phyloP scores from a whole-genome alignment of 2,329 filamentous ascomycete species.

The Phoma sp. region DNA sequence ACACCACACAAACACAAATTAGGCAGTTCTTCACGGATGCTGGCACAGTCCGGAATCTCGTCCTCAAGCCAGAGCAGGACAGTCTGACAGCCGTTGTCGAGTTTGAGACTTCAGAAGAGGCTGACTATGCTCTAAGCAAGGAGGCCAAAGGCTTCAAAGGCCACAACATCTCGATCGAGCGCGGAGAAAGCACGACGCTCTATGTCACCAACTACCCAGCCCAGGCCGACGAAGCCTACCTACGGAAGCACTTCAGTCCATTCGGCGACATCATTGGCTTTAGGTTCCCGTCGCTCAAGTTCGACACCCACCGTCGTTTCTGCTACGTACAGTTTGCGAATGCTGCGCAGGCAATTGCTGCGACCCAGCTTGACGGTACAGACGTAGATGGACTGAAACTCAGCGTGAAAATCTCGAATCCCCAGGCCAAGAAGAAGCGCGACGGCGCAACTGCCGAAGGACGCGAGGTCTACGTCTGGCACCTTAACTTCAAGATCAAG shows the following conservation, averaged over 20 bases:
- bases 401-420: conserved; percentile 83
- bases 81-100: conserved; percentile 80
- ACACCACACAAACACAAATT: conserved; percentile 73
- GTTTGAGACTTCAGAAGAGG: conserved; percentile 81
- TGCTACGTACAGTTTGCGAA: conserved; percentile 92
- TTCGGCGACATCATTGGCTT: conserved; percentile 85
- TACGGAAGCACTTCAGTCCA: conserved; percentile 68
- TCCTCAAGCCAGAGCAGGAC: conserved; percentile 67
- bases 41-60: conserved; percentile 80
- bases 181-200: conserved; percentile 79
- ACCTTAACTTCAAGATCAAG: conserved; percentile 79
- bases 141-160: conserved; percentile 81
- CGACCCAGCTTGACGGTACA: conserved; percentile 74
- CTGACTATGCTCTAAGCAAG: conserved; percentile 78
- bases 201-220: conserved; percentile 92
- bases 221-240: conserved; percentile 72
- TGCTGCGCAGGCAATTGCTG: conserved; percentile 50
- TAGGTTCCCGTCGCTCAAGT: conserved; percentile 90
- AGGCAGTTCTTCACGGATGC: conserved; percentile 92
- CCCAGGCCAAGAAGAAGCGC: conserved; percentile 76
- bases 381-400: conserved; percentile 72
- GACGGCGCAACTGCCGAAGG: conserved; percentile 84
- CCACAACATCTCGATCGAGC: conserved; percentile 73
- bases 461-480: conserved; percentile 84
- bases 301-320: conserved; percentile 86